These are phyloP conservation scores for Aspergillus asperescens DNA, from an alignment of 495 filamentous ascomycete species.

Conservation along the genomic window DNA sequence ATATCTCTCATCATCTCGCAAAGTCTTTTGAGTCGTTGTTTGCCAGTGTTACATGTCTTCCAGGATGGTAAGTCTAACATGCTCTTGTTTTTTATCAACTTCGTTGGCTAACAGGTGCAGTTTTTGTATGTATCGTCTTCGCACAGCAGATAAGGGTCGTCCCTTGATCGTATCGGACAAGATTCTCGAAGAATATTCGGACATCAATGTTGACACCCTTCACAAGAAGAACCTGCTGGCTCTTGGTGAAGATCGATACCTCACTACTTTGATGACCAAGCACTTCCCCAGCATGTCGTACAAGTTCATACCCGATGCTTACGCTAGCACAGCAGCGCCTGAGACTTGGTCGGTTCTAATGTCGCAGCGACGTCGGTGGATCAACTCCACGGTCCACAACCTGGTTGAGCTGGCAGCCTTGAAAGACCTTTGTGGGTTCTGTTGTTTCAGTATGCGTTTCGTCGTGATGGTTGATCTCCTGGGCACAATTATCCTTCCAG, in stretches of 20 bases:
- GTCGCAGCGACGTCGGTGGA: constrained; percentile 95
- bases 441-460: constrained; percentile 98
- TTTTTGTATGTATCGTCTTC: constrained; percentile 97
- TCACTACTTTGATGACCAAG: constrained; percentile 97
- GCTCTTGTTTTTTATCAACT: neutral
- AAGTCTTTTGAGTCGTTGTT: constrained; percentile 97
- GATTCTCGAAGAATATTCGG: constrained; percentile 80
- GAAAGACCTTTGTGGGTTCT: constrained; percentile 94
- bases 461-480: constrained; percentile 93
- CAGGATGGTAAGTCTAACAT: constrained; percentile 76
- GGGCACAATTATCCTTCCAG: constrained; percentile 88
- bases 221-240: constrained; percentile 98
- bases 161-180: constrained; percentile 88
- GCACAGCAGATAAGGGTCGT: constrained; percentile 85
- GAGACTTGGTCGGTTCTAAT: constrained; percentile 89
- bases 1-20: constrained; percentile 87
- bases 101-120: constrained; percentile 47
- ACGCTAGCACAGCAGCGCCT: constrained; percentile 86
- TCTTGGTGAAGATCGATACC: constrained; percentile 93
- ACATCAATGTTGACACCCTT: constrained; percentile 84
- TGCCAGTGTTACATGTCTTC: constrained; percentile 93
- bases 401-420: constrained; percentile 81
- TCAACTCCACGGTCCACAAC: constrained; percentile 98
- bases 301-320: constrained; percentile 91
- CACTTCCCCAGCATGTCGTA: constrained; percentile 93